phyloP scores from a whole-genome alignment of 306 rosid genomes.

The Hippophae rhamnoides region DNA sequence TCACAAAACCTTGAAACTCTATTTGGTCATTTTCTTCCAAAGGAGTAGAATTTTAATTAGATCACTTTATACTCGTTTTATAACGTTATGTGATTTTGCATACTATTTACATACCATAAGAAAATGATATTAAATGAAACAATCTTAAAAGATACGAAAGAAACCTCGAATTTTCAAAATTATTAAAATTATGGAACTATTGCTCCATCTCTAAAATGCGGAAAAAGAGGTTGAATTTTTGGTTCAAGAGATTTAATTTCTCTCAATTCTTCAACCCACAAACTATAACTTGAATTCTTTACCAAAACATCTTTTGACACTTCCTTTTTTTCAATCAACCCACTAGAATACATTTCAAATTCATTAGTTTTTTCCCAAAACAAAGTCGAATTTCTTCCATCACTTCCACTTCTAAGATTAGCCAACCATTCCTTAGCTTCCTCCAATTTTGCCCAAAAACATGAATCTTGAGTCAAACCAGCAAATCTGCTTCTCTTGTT shows the following conservation, averaged over 20 bases:
- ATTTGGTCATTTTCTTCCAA: no score
- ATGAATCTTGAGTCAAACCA: conserved; percentile 70
- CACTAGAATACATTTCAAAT: conserved; percentile 46
- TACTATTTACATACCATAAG: no score
- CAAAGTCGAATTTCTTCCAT: conserved; percentile 20
- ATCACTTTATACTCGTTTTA: no score
- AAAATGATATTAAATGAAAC: no score
- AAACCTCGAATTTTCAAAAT: no score
- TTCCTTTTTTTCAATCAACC: conserved; percentile 42
- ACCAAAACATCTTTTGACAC: conserved; percentile 73
- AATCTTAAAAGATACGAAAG: no score
- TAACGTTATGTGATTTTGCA: no score
- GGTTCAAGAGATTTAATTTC: conserved; percentile 31
- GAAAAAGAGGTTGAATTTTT: conserved; percentile 21
- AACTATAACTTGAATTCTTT: conserved; percentile 63
- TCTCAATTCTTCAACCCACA: conserved; percentile 41
- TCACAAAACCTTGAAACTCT: no score
- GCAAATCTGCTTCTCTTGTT: conserved; percentile 49
- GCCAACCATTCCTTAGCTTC: conserved; percentile 72
- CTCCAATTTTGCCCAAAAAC: conserved; percentile 79
- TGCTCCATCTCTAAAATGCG: conserved; percentile 28
- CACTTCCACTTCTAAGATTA: conserved; percentile 42
- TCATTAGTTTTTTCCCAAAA: conserved; percentile 40
- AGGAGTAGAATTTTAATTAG: no score
- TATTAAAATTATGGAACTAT: conserved; percentile 1